Conservation (phyloP, 2,329 filamentous ascomycete genomes). For the Verticillium zaregamsianum region DNA sequence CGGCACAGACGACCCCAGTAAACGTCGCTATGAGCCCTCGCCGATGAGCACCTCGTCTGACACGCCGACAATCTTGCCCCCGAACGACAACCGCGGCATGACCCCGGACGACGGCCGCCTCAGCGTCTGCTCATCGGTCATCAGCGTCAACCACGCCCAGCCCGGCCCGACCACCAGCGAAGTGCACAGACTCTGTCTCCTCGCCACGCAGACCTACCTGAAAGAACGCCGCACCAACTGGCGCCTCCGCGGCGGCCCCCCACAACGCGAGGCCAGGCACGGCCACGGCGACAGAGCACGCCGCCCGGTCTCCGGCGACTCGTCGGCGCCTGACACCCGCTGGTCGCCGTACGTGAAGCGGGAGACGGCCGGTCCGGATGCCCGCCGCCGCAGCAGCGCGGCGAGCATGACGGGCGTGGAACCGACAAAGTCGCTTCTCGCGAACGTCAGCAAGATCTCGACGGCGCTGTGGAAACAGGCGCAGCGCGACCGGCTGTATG, state of each 20-base stretch:
- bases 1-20: background rate
- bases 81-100: background rate
- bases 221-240: slow-evolving; percentile 13
- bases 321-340: background rate
- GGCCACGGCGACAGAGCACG: background rate
- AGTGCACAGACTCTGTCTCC: slow-evolving; percentile 18
- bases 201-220: slow-evolving; percentile 17
- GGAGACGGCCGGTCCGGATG: background rate
- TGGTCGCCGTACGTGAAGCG: background rate
- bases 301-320: background rate
- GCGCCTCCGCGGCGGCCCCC: slow-evolving; percentile 12
- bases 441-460: slow-evolving; percentile 25
- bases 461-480: slow-evolving; percentile 24
- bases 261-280: background rate
- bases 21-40: slow-evolving; percentile 1
- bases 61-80: background rate
- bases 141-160: background rate
- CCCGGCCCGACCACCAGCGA: background rate
- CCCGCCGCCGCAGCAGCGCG: background rate
- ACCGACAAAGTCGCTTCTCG: slow-evolving; percentile 19
- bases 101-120: background rate
- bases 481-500: slow-evolving; percentile 21
- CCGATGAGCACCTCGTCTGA: slow-evolving; percentile 3
- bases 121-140: background rate
- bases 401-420: slow-evolving; percentile 2